Percentiles rank a stretch among this genome's conserved stretches.
These are phyloP conservation scores for Cytospora piceicola DNA, from an alignment of 2,329 filamentous ascomycete species.

Conservation along the genomic window DNA sequence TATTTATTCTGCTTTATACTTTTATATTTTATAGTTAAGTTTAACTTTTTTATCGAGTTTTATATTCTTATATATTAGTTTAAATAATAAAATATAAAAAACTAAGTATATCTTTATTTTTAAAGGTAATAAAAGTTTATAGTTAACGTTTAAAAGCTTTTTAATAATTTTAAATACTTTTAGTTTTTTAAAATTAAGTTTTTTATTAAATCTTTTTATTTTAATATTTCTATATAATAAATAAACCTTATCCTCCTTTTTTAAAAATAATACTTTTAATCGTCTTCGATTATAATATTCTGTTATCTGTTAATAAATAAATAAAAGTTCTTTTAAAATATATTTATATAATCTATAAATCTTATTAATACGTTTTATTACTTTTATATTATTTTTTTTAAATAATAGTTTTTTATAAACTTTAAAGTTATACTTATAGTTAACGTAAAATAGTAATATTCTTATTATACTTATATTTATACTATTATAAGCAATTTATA, in stretches of 20 bases:
- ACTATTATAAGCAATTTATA: background rate
- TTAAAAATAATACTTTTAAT: background rate
- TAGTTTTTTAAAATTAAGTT: slow-evolving; percentile 1
- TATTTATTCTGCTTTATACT: background rate
- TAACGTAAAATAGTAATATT: background rate
- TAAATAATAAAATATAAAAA: background rate
- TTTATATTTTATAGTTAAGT: slow-evolving; percentile 1
- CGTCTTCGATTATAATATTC: background rate
- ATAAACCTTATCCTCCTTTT: background rate
- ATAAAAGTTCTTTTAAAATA: slow-evolving; percentile 1
- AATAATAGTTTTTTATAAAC: background rate
- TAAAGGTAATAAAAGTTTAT: slow-evolving; percentile 2
- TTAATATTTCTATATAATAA: background rate
- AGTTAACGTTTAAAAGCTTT: background rate
- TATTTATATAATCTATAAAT: background rate
- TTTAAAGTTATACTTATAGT: background rate
- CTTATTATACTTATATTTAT: background rate
- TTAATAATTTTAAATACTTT: background rate
- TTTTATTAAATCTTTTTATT: background rate
- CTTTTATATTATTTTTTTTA: background rate
- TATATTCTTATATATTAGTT: background rate
- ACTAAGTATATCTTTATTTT: background rate
- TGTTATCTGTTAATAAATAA: background rate
- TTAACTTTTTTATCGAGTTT: slow-evolving; percentile 1
- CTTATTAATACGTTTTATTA: slow-evolving; percentile 4